Evolutionary conservation across 2,329 filamentous ascomycete genomes (phyloP).

Genomic region (Sordariomycetes sp.): DNA sequence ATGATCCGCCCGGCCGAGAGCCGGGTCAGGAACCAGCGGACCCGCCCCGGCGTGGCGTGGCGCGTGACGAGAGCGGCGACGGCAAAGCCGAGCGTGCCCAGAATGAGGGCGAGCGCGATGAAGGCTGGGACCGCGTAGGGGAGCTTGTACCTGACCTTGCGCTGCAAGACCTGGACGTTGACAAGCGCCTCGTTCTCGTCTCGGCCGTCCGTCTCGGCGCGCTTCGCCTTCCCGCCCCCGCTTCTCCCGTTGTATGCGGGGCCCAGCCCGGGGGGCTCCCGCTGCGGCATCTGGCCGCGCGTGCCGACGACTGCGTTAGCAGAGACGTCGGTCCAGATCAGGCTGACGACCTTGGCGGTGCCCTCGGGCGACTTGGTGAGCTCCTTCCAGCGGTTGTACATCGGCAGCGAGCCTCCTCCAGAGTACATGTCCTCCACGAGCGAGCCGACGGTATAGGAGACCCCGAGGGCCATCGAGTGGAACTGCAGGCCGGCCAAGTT

Average conservation of each 20-base stretch:
- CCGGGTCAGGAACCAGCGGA: not conserved
- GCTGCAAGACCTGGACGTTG: not conserved
- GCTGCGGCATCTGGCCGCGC: not conserved
- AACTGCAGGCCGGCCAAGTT: conserved; percentile 24
- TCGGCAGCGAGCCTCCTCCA: conserved; percentile 18
- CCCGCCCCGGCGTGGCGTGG: not conserved
- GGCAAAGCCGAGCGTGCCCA: not conserved
- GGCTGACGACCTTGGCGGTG: conserved; percentile 24
- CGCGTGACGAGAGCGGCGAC: not conserved
- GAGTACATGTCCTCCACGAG: not conserved
- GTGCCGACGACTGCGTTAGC: conserved; percentile 31
- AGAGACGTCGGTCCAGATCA: conserved; percentile 32
- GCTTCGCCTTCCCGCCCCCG: not conserved
- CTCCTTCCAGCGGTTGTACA: conserved; percentile 27
- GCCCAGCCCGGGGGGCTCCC: not conserved
- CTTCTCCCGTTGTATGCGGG: not conserved
- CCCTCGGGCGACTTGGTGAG: conserved; percentile 15
- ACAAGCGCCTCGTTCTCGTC: not conserved
- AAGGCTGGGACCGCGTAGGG: not conserved
- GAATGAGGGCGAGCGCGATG: not conserved
- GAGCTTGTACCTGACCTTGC: not conserved
- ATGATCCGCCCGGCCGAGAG: not conserved
- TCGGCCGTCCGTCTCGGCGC: not conserved
- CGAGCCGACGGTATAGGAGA: conserved; percentile 9
- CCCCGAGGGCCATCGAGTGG: conserved; percentile 12